Base-by-base conservation (phyloP, 805 yeast genomes). In the Candida verbasci region DNA sequence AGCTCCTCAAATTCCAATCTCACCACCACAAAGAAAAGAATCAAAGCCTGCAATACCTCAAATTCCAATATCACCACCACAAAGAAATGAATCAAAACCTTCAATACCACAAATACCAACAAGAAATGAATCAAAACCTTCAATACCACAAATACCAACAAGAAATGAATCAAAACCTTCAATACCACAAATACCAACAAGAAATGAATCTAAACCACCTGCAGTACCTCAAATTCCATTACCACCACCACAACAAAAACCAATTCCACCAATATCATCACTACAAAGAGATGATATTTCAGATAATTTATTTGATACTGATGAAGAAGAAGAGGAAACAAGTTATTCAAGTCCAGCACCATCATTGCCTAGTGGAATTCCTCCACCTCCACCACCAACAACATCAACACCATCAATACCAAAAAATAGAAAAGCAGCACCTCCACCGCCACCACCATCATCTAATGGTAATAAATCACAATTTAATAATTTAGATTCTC, bases 401-500 rank as follows among this genome's bases (percentile, higher is more conserved):
- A 44, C 62, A 8, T 48, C 64, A n/a, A 21, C 29, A 16, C 28
- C 30, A 6, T 22, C 34, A 15, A n/a, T n/a, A 20, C 33, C 31
- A n/a, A 22, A 14, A 17, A 23, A 21, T 18, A 39, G 36, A 15
- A 39, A 39, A 17, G 34, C 51, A 1, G 39, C 49, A 11, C 42
- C 43, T 30, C 38, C 39, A 14, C 46, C 41, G 37, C 40, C 52
- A n/a, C 38, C 50, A 16, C 56, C 62, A 2, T 56, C 70, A 15
- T 55, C 67, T 12, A 47, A 60, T 6, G 24, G 43, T 3, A 10
- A 41, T 3, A 28, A 34, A n/a, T 3, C 33, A 4, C 25, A 47
- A 10, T 37, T 53, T 2, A 48, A 58, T 17, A 17, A 24, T 12
- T 50, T 70, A 40, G 60, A 70, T 11, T 60, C 53, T 32, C 72